These are phyloP conservation scores for Chrysopogon serrulatus DNA, from an alignment of 176 grass and related monocot genomes.

Conservation along the genomic window DNA sequence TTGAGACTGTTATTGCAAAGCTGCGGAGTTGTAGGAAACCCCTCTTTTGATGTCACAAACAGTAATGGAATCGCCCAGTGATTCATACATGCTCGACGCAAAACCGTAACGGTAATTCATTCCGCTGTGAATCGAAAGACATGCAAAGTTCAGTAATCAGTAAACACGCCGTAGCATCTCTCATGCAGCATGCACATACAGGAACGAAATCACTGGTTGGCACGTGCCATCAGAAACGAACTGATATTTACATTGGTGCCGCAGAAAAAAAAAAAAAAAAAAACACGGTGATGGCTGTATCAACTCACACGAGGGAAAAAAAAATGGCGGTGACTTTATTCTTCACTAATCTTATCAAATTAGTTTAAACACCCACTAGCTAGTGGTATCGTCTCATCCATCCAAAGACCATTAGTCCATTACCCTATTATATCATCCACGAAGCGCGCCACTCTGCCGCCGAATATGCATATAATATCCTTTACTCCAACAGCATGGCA, in stretches of 20 bases:
- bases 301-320: background rate
- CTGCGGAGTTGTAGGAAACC: background rate
- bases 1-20: background rate
- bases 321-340: background rate
- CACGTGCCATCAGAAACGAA: background rate
- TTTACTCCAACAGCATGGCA: background rate
- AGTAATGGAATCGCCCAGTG: background rate
- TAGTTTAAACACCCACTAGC: background rate
- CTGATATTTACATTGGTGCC: constrained; percentile 6
- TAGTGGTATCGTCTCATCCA: background rate
- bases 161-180: background rate
- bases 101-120: background rate
- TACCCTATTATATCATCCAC: background rate
- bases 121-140: background rate
- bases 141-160: background rate
- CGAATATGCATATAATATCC: background rate
- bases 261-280: background rate
- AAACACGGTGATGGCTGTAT: background rate
- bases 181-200: background rate
- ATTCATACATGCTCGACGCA: background rate
- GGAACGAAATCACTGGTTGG: background rate
- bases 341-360: background rate
- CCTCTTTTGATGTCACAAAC: background rate
- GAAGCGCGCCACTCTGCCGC: background rate
- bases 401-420: background rate